These are phyloP conservation scores for Aspergillus olivimuriae DNA, from an alignment of 495 filamentous ascomycete genomes.

Conservation along the genomic window DNA sequence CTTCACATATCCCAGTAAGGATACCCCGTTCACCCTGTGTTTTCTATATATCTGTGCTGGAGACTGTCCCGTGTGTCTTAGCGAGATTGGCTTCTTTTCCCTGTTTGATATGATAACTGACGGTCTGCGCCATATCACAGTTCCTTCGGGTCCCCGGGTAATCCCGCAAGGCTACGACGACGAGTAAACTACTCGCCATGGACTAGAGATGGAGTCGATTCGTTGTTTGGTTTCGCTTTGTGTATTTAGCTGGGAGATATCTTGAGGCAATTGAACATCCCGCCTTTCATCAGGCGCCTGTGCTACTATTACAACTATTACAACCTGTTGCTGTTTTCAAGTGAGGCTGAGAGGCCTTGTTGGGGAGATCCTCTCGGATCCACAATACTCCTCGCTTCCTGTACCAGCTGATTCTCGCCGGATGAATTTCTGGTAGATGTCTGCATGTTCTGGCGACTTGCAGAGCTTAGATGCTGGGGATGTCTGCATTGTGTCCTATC, in stretches of 20 bases:
- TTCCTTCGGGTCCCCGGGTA: slow-evolving; percentile 68
- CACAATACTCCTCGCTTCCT: too few relatives aligned
- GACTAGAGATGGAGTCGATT: slow-evolving; percentile 10
- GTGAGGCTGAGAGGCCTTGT: too few relatives aligned
- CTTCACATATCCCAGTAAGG: slow-evolving; percentile 84
- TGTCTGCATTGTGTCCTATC: too few relatives aligned
- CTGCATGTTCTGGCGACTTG: too few relatives aligned
- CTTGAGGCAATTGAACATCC: slow-evolving; percentile 1
- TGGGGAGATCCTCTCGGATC: too few relatives aligned
- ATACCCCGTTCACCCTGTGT: neutral
- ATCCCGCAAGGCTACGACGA: slow-evolving; percentile 76
- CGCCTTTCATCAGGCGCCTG: neutral
- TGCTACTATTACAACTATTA: neutral
- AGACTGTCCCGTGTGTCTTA: neutral
- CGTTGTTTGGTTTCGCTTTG: slow-evolving; percentile 13
- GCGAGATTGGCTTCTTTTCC: neutral
- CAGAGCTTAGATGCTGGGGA: too few relatives aligned
- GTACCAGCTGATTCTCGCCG: too few relatives aligned
- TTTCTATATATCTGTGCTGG: neutral
- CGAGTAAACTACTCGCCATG: slow-evolving; percentile 21
- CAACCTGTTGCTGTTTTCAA: neutral
- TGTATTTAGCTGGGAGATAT: slow-evolving; percentile 18
- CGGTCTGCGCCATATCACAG: slow-evolving; percentile 38
- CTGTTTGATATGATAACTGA: neutral
- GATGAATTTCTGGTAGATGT: too few relatives aligned